Base-by-base conservation (phyloP, 129 eudicot species). In the Flaveria ramosissima region DNA sequence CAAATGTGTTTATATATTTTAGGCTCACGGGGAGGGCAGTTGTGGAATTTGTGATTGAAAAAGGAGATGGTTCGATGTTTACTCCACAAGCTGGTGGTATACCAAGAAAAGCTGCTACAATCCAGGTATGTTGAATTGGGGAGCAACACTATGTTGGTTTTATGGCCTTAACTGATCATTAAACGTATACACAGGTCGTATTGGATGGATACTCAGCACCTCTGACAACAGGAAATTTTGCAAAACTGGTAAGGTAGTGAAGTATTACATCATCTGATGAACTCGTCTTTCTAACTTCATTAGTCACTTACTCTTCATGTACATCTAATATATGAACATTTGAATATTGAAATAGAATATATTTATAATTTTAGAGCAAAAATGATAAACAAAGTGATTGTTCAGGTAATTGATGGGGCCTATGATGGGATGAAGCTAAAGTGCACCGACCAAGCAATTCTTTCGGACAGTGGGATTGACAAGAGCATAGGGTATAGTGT, bases 201-300 rank as follows among this genome's bases (percentile, higher is more conserved):
- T 57, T 94, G 82, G 99, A 94, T 85, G 99, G 99, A 48, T 94
- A 89, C 80, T 94, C 99, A 19, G 99, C 99, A 32, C 99, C 99
- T 59, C 80, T 94, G 62, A 94, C 99, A 17, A 84, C 99, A 17
- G 99, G 99, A 73, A 94, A 94, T 77, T 88, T 91, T 71, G 99
- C 96, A 52, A 91, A 94, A 91, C 90, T 94, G 99, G 99, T 94
- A 94, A 94, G 97, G 97, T 91, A 89, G 89, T 82, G 84, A 70
- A 85, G 67, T 70, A 70, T 64, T 81, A 56, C 84, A 65, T 79
- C 73, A 74, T 75, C 76, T 74, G 82, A 59, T 10, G 59, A 15
- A 1, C 21, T 20, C 62, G n/a, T 52, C 3, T 48, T 39, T 36
- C 46, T 52, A 14, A 10, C 23, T 36, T 71, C 21, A 48, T n/a